Conservation (phyloP, 2,329 filamentous ascomycete species). For the Dactylella cylindrospora region DNA sequence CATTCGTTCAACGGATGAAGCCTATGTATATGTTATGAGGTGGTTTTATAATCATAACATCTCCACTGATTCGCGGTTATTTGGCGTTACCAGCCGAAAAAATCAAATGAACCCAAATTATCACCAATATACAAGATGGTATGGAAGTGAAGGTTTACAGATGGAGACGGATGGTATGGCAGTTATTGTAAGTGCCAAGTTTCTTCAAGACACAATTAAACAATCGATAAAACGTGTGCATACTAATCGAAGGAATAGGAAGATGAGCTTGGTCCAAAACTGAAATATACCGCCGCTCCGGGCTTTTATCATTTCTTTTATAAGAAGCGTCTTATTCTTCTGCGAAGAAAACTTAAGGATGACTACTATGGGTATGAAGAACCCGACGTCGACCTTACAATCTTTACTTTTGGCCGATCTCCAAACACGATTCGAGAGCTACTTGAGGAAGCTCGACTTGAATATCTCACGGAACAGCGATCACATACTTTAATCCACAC, state of each 20-base stretch:
- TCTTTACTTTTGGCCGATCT: constrained; percentile 46
- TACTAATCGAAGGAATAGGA: constrained; percentile 10
- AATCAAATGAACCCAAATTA: constrained; percentile 41
- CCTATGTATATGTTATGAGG: constrained; percentile 49
- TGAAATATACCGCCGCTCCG: constrained; percentile 45
- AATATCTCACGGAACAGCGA: constrained; percentile 44
- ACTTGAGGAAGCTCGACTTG: constrained; percentile 43
- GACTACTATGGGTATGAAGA: constrained; percentile 30
- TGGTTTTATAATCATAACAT: constrained; percentile 48
- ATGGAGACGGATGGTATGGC: constrained; percentile 1
- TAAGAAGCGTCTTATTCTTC: constrained; percentile 42
- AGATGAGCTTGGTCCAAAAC: constrained; percentile 39
- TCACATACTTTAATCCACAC: constrained; percentile 46
- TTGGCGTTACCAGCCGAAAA: constrained; percentile 48
- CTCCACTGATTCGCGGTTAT: constrained; percentile 48
- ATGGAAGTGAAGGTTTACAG: constrained; percentile 13
- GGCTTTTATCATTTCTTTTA: constrained; percentile 43
- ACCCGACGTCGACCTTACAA: constrained; percentile 32
- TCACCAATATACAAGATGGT: constrained; percentile 23
- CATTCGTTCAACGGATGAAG: constrained; percentile 49
- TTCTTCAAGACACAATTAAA: background rate
- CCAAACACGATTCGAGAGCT: constrained; percentile 41
- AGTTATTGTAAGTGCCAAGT: constrained; percentile 9
- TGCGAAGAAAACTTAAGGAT: constrained; percentile 43
- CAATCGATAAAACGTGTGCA: background rate